These are phyloP conservation scores for Paecilomyces fulvus DNA, from an alignment of 2,329 filamentous ascomycete genomes.

Conservation along the genomic window DNA sequence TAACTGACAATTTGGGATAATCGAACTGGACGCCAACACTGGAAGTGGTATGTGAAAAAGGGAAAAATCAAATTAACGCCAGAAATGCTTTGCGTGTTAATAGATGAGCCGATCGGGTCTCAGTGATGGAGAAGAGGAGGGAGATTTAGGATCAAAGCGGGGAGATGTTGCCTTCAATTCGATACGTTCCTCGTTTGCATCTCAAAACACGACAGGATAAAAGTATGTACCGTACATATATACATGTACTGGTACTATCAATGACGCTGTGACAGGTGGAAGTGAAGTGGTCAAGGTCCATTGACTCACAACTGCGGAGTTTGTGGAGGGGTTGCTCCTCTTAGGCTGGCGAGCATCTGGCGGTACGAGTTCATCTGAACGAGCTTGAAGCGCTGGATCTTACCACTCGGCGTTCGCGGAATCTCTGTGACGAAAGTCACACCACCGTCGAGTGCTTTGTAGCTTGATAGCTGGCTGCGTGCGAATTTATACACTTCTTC, in stretches of 20 bases:
- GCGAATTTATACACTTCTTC: slow-evolving; percentile 38
- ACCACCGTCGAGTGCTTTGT: slow-evolving; percentile 41
- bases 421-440: slow-evolving; percentile 42
- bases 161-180: too few relatives aligned
- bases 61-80: not conserved
- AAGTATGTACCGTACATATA: too few relatives aligned
- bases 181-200: too few relatives aligned
- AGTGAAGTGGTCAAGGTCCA: not conserved
- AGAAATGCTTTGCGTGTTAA: not conserved
- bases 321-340: not conserved
- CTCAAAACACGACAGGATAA: too few relatives aligned
- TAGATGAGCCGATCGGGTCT: not conserved
- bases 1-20: not conserved
- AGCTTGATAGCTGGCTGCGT: slow-evolving; percentile 35
- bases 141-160: too few relatives aligned
- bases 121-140: not conserved
- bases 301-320: not conserved
- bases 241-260: not conserved
- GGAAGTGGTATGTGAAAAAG: not conserved
- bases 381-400: slow-evolving; percentile 38
- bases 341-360: slow-evolving; percentile 14
- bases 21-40: not conserved
- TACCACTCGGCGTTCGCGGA: slow-evolving; percentile 42
- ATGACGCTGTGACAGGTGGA: not conserved
- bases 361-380: slow-evolving; percentile 32